A percentile compares a stretch with the other conserved stretches of the same genome.
phyloP scores from a whole-genome alignment of 768 basidiomycete species.

The Pulveroboletus sp. region DNA sequence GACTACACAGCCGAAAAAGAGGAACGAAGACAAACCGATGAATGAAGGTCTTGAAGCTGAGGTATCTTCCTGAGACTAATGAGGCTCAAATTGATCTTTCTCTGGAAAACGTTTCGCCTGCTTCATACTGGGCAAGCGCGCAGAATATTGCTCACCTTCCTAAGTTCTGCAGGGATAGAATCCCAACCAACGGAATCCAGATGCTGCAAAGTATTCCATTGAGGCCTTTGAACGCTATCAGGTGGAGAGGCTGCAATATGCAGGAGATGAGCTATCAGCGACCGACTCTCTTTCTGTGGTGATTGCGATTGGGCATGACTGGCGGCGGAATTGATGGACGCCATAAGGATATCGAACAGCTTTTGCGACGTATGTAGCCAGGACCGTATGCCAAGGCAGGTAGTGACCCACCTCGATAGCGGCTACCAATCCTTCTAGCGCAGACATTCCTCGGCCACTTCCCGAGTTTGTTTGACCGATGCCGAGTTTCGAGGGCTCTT shows the following conservation, averaged over 20 bases:
- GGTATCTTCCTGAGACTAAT: conserved; percentile 47
- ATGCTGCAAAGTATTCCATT: conserved; percentile 46
- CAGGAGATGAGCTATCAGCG: conserved; percentile 46
- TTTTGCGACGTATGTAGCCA: conserved; percentile 32
- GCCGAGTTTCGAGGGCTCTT: conserved; percentile 48
- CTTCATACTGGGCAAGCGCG: neutral
- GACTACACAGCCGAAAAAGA: neutral
- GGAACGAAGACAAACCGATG: conserved; percentile 37
- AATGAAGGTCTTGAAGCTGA: conserved; percentile 50
- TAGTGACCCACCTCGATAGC: conserved; percentile 57
- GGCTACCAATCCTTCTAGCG: conserved; percentile 68
- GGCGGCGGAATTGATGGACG: conserved; percentile 10
- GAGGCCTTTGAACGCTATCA: conserved; percentile 52
- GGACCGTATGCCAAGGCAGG: neutral
- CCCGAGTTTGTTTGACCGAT: conserved; percentile 55
- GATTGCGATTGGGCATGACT: conserved; percentile 17
- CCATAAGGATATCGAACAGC: conserved; percentile 39
- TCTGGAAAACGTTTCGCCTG: conserved; percentile 33
- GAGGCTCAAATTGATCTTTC: conserved; percentile 56
- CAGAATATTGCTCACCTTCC: conserved; percentile 43
- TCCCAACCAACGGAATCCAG: conserved; percentile 61
- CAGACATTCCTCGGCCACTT: conserved; percentile 55
- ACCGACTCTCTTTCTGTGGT: conserved; percentile 27
- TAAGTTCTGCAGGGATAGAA: conserved; percentile 55
- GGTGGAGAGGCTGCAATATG: conserved; percentile 61